phyloP scores from a whole-genome alignment of 805 yeast species.

The Starmera amethionina region DNA sequence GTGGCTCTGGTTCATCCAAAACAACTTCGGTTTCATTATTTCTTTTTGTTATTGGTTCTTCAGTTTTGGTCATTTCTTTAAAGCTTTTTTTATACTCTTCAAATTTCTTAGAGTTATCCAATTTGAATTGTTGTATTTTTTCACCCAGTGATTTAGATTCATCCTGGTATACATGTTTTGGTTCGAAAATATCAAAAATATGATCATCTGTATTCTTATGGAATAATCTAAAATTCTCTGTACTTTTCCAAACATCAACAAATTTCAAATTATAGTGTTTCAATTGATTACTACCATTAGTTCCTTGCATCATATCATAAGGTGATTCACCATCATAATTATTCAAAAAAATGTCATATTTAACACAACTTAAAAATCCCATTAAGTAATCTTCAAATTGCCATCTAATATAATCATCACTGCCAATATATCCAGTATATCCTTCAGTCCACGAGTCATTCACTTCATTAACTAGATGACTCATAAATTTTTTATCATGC shows the following conservation, averaged over 20 bases:
- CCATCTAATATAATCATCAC: conserved; percentile 81
- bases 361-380: conserved; percentile 62
- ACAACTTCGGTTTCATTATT: conserved; percentile 1
- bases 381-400: conserved; percentile 86
- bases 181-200: conserved; percentile 51
- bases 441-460: conserved; percentile 32
- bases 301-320: conserved; percentile 17
- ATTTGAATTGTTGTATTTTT: conserved; percentile 21
- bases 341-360: conserved; percentile 51
- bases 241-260: conserved; percentile 41
- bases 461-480: conserved; percentile 35
- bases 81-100: conserved; percentile 11
- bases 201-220: conserved; percentile 55
- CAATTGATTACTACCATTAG: conserved; percentile 23
- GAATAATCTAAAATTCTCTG: conserved; percentile 47
- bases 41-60: not conserved
- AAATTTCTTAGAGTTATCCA: conserved; percentile 18
- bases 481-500: conserved; percentile 71
- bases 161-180: conserved; percentile 26
- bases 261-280: conserved; percentile 35
- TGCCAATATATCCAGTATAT: conserved; percentile 47
- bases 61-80: conserved; percentile 3
- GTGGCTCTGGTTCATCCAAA: not conserved
- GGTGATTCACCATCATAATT: conserved; percentile 28
- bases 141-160: conserved; percentile 13